phyloP scores from a whole-genome alignment of 495 filamentous ascomycete species.

The Sabuloglossum arenarium region DNA sequence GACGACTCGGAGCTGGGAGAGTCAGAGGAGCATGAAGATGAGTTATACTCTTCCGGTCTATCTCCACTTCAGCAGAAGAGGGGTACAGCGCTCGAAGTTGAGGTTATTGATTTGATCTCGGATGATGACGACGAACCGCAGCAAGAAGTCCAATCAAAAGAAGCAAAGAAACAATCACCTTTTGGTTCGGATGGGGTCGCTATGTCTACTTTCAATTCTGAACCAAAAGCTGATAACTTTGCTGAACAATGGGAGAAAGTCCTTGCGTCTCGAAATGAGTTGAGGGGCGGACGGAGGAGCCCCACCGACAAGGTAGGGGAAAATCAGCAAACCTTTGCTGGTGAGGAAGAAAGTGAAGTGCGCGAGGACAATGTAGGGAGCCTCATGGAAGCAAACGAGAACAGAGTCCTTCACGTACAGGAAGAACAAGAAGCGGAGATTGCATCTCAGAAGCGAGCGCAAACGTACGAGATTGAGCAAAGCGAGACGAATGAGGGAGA shows the following conservation, averaged over 20 bases:
- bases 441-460: background rate
- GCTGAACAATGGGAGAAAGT: background rate
- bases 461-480: background rate
- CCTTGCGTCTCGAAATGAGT: background rate
- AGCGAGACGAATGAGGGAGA: background rate
- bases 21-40: background rate
- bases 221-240: background rate
- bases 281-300: background rate
- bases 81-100: background rate
- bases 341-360: background rate
- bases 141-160: background rate
- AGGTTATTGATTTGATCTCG: background rate
- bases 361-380: background rate
- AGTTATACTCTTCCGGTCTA: background rate
- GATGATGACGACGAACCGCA: background rate
- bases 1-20: background rate
- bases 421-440: background rate
- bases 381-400: background rate
- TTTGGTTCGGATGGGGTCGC: background rate
- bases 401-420: background rate
- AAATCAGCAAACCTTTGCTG: background rate
- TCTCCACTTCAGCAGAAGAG: background rate
- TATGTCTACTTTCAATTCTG: background rate
- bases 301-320: background rate
- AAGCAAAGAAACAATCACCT: background rate